Base-by-base conservation (phyloP, 805 yeast genomes). In the Isabelozyma gotoi region DNA sequence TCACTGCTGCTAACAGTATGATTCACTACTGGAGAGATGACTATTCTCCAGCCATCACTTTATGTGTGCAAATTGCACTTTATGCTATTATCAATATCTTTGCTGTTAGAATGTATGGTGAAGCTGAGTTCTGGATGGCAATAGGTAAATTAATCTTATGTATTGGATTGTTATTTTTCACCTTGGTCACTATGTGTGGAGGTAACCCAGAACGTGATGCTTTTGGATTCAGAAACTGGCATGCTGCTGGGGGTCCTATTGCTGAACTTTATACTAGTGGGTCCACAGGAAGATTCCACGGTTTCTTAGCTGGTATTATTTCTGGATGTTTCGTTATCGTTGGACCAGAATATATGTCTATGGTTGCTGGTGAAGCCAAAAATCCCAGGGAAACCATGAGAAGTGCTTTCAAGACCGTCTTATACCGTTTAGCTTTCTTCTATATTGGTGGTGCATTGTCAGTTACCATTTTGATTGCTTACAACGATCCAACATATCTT, bases 391-490 rank as follows among this genome's bases (percentile, higher is more conserved):
- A 54, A 36, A 57, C 50, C 37, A 61, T 67, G 24, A 62, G 68
- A 2, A 45, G 60, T 48, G 71, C 70, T 6, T 68, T 68, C 21
- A 57, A 51, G 44, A 60, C 69, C 53, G 53, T 69, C 2, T 67
- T 65, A 46, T 52, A 65, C 34, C 40, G 73, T 24, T 61, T 67
- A 40, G 63, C 60, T 47, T 45, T 65, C 39, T 68, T 67, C 48
- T 66, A 66, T 52, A 51, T 66, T 42, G 70, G 71, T 3, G 73
- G 73, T 20, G 56, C 65, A 31, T 67, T 67, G 52, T 64, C 85
- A 45, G 66, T 86, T 49, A 88, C 89, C 37, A 73, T 83, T 80
- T 73, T 82, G 59, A 91, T 85, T 44, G 76, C 87, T 31, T 77
- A 78, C 46, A 71, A 71, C 49, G 82, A 81, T 57, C 73, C 76